Evolutionary conservation across 306 rosid species (phyloP), one percentile per base, ranked within the genome.

Genomic region (Abrus precatorius): DNA sequence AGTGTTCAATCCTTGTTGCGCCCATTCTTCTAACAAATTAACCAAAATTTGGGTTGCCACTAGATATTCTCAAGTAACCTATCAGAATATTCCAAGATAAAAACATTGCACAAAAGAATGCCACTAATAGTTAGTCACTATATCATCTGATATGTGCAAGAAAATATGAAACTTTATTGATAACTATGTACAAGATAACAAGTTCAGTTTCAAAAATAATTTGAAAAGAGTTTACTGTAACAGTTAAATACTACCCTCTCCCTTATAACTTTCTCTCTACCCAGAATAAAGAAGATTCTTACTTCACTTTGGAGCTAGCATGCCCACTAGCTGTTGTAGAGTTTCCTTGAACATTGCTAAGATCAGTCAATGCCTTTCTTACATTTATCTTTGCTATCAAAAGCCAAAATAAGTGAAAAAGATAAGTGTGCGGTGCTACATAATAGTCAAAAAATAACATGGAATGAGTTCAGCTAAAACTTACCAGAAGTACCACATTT

Each of bases 331-430:
- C 76, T 84, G 76, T 85, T 0, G 83, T 81, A 77, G 88, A 80
- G 82, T 71, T 87, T 70, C 78, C 81, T 65, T 79, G 83, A 41
- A 69, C 79, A 80, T 95, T 95, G 90, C 95, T 91, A 38, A 95
- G 90, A 84, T 95, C 97, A 53, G 90, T 87, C 86, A 92, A 73
- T 72, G 97, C 90, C 85, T 82, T 92, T 73, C 97, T 90, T 80
- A 61, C 70, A 34, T 74, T 83, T 62, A 54, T 60, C 57, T 84
- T 84, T 68, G 82, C 94, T 90, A 81, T 20, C 50, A 85, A 77
- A 86, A 8, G 38, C 34, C 82, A 71, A 52, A 65, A 32, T 30
- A 69, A 20, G 30, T 36, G 33, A 30, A 63, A 54, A 47, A 29
- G 27, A 78, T 30, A 59, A 80, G 71, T 60, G 11, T 38, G 72